Conservation (phyloP, 2,329 filamentous ascomycete species). For the Botrytis sinoallii region DNA sequence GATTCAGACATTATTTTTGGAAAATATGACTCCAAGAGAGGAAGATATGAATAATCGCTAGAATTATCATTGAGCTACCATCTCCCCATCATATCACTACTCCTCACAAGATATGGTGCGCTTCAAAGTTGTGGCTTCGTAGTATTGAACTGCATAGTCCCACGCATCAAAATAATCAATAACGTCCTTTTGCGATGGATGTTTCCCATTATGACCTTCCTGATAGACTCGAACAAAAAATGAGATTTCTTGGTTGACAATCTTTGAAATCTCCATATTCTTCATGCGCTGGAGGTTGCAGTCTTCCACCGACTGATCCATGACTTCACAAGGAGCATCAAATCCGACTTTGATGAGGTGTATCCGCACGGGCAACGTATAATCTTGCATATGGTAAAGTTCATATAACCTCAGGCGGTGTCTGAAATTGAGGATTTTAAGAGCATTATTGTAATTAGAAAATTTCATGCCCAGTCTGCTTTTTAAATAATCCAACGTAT, state of each 20-base stretch:
- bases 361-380: not conserved
- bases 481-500: not conserved
- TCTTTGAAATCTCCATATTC: not conserved
- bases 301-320: not conserved
- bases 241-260: not conserved
- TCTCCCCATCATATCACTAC: not conserved
- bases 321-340: not conserved
- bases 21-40: not conserved
- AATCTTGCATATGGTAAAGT: not conserved
- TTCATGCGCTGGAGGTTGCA: not conserved
- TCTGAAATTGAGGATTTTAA: not conserved
- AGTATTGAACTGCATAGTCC: not conserved
- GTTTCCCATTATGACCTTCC: not conserved
- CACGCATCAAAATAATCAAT: not conserved
- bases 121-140: not conserved
- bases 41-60: not conserved
- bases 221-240: not conserved
- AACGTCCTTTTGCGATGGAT: not conserved
- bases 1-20: not conserved
- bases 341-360: not conserved
- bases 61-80: not conserved
- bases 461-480: not conserved
- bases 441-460: not conserved
- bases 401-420: conserved; percentile 1
- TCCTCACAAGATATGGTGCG: not conserved